Evolutionary conservation across 1,284 basidiomycete genomes (phyloP).

Genomic region (Earliella scabrosa): DNA sequence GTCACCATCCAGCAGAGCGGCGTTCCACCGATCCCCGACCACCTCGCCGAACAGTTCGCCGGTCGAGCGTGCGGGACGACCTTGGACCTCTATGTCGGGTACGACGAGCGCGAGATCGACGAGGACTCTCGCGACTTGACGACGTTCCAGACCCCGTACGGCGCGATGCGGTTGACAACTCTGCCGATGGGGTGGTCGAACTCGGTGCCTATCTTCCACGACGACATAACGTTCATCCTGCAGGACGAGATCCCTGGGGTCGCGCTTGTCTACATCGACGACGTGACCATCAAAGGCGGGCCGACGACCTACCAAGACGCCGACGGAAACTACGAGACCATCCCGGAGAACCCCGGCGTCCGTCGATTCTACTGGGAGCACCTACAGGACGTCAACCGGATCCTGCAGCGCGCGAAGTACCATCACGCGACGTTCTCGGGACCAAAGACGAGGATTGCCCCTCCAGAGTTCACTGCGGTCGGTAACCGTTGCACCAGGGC

Average conservation of each 20-base stretch:
- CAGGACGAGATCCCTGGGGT: constrained; percentile 40
- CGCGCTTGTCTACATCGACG: constrained; percentile 38
- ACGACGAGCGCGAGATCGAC: constrained; percentile 27
- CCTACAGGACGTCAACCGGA: too few species aligned
- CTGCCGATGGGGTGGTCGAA: constrained; percentile 47
- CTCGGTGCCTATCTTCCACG: constrained; percentile 42
- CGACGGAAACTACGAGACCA: constrained; percentile 26
- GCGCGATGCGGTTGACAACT: constrained; percentile 28
- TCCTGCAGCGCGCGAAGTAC: too few species aligned
- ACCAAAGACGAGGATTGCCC: too few species aligned
- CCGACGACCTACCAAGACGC: constrained; percentile 22
- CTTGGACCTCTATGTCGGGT: constrained; percentile 33
- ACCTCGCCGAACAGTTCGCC: constrained; percentile 2
- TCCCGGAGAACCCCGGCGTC: constrained; percentile 34
- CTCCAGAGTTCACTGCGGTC: too few species aligned
- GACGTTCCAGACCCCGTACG: constrained; percentile 22
- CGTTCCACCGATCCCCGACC: neutral
- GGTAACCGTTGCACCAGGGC: too few species aligned
- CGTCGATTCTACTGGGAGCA: too few species aligned
- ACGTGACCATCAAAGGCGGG: constrained; percentile 32
- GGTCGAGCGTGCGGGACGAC: constrained; percentile 25
- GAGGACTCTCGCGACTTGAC: constrained; percentile 34
- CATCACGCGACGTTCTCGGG: too few species aligned
- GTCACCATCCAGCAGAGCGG: constrained; percentile 30
- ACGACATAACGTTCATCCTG: constrained; percentile 40